Evolutionary conservation across 2,329 filamentous ascomycete species (phyloP).

Genomic region (Hypoxylon sp.): DNA sequence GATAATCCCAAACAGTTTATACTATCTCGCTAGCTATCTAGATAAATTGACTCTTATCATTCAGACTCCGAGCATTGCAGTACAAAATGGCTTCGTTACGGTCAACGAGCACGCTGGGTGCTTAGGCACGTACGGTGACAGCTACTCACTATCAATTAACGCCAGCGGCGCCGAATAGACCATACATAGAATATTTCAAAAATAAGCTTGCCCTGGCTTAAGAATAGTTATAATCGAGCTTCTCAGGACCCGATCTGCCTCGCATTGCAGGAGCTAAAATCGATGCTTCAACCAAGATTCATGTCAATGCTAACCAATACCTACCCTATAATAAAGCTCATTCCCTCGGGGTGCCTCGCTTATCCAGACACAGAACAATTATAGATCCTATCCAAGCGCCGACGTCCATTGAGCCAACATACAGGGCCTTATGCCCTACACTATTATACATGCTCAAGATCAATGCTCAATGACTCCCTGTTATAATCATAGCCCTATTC

Average conservation of each 20-base stretch:
- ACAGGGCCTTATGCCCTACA: not conserved
- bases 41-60: not conserved
- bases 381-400: not conserved
- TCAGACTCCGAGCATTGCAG: not conserved
- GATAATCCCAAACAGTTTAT: slow-evolving; percentile 9
- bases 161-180: not conserved
- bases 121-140: not conserved
- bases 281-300: slow-evolving; percentile 1
- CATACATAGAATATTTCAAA: not conserved
- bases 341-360: not conserved
- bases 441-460: not conserved
- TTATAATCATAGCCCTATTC: not conserved
- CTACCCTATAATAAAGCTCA: not conserved
- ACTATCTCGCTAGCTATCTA: not conserved
- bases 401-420: not conserved
- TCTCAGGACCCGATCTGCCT: not conserved
- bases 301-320: not conserved
- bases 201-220: not conserved
- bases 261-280: not conserved
- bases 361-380: not conserved
- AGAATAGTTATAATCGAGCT: slow-evolving; percentile 1
- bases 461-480: not conserved
- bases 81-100: not conserved
- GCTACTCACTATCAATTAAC: not conserved
- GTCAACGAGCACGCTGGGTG: not conserved